Evolutionary conservation across 1,284 basidiomycete genomes (phyloP), one percentile per base, ranked within the genome.

Genomic region (Dichomitus squalens): DNA sequence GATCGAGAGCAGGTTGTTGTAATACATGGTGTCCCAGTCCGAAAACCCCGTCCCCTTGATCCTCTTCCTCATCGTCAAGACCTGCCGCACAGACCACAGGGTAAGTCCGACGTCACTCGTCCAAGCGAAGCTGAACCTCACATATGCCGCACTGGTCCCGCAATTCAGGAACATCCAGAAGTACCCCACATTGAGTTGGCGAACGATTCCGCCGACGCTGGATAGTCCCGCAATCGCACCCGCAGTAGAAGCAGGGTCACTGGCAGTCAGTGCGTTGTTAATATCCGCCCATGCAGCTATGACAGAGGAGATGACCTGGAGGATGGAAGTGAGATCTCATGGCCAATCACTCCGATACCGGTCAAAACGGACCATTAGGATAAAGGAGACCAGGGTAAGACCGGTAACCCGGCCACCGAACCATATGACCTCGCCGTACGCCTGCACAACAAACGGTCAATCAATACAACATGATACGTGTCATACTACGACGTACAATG

Each of bases 11-110:
- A 98, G 75, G 75, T 99, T 99, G 80, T 98, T 98, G 81, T 98
- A 99, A 77, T 95, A 98, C 96, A 99, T 98, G 25, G 96, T 92
- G 72, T 99, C 97, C 96, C 95, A 98, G 72, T 99, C 96, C 60
- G 95, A 96, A 79, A 99, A 99, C 38, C 94, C 94, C n/a, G 95
- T 98, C 40, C 84, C 73, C 79, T 99, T 99, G 81, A 99, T 99
- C 58, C 92, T 85, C 75, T 97, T 98, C 62, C 97, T 87, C 97
- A 99, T 99, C 52, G 92, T 84, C 53, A 99, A 82, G 41, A 96
- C 91, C 93, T 95, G n/a, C n/a, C n/a, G n/a, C n/a, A 62, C 44
- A 20, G 20, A 11, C 33, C 4, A 34, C 7, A 33, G 29, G 29
- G 29, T 27, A 47, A 29, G 11, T 9, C 44, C 23, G 34, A 20